Evolutionary conservation across 495 filamentous ascomycete genomes (phyloP).

Genomic region (Tirmania nivea): DNA sequence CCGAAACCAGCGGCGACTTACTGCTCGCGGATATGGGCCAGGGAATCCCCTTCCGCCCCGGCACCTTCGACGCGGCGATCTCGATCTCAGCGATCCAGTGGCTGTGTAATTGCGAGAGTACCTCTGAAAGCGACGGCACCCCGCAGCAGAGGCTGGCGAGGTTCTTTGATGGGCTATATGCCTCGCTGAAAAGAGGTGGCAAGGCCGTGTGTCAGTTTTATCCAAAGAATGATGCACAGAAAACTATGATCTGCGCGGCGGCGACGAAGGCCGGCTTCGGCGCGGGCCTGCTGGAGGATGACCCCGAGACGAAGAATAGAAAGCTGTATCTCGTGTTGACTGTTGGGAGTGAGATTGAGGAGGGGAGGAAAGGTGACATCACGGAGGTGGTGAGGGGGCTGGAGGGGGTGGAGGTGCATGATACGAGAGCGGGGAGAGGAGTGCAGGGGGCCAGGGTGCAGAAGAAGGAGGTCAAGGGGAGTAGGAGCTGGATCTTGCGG

Average conservation of each 20-base stretch:
- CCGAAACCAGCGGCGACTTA: slow-evolving; percentile 80
- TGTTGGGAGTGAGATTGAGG: slow-evolving; percentile 55
- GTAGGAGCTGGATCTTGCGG: slow-evolving; percentile 70
- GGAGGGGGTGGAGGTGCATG: slow-evolving; percentile 70
- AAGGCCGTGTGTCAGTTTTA: slow-evolving; percentile 94
- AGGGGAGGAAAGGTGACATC: slow-evolving; percentile 43
- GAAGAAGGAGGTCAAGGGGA: slow-evolving; percentile 45
- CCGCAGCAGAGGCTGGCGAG: slow-evolving; percentile 50
- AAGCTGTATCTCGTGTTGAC: slow-evolving; percentile 90
- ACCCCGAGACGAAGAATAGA: slow-evolving; percentile 78
- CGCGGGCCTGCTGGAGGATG: slow-evolving; percentile 84
- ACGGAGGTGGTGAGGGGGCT: slow-evolving; percentile 66
- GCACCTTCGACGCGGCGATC: slow-evolving; percentile 85
- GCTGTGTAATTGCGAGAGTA: slow-evolving; percentile 87
- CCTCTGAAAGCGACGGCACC: slow-evolving; percentile 36
- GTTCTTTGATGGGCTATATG: slow-evolving; percentile 87
- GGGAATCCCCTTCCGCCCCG: slow-evolving; percentile 80
- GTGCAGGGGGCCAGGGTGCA: slow-evolving; percentile 40
- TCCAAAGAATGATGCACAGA: slow-evolving; percentile 81
- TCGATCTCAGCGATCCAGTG: slow-evolving; percentile 90
- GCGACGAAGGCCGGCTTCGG: slow-evolving; percentile 89
- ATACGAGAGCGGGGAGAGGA: slow-evolving; percentile 56
- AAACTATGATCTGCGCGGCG: slow-evolving; percentile 69
- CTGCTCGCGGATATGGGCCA: slow-evolving; percentile 87
- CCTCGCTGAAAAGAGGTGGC: slow-evolving; percentile 60